phyloP scores from a whole-genome alignment of 2,329 filamentous ascomycete genomes.

The Cladosporium velox region DNA sequence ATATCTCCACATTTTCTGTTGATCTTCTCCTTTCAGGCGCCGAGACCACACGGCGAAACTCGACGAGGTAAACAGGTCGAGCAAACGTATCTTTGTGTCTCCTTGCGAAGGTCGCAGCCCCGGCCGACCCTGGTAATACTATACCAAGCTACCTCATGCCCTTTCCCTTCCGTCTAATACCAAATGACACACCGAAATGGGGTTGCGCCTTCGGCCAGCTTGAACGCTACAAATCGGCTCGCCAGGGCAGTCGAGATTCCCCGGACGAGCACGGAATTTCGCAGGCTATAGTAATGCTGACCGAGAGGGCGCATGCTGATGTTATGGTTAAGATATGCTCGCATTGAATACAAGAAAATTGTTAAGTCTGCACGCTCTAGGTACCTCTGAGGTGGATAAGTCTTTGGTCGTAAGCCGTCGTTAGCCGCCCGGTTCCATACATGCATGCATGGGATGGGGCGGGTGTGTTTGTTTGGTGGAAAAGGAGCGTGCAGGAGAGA shows the following conservation, averaged over 20 bases:
- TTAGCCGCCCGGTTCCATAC: conserved; percentile 23
- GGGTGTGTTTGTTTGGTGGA: conserved; percentile 16
- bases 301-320: conserved; percentile 12
- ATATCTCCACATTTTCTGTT: neutral
- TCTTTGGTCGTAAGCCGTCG: conserved; percentile 39
- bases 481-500: conserved; percentile 20
- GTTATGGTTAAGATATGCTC: conserved; percentile 14
- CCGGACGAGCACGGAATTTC: neutral
- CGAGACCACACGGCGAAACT: neutral
- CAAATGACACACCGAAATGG: conserved; percentile 8
- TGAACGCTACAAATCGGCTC: neutral
- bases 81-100: neutral
- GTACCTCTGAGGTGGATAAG: conserved; percentile 41
- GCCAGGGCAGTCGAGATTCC: neutral
- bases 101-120: neutral
- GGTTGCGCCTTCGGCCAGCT: neutral
- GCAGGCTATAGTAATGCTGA: neutral
- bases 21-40: neutral
- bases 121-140: neutral
- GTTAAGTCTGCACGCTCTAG: conserved; percentile 33
- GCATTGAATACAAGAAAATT: conserved; percentile 12
- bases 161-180: neutral
- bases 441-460: conserved; percentile 4
- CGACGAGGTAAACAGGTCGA: neutral
- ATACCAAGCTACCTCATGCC: neutral